Evolutionary conservation across 306 rosid species (phyloP).

Genomic region (Corylus americana): DNA sequence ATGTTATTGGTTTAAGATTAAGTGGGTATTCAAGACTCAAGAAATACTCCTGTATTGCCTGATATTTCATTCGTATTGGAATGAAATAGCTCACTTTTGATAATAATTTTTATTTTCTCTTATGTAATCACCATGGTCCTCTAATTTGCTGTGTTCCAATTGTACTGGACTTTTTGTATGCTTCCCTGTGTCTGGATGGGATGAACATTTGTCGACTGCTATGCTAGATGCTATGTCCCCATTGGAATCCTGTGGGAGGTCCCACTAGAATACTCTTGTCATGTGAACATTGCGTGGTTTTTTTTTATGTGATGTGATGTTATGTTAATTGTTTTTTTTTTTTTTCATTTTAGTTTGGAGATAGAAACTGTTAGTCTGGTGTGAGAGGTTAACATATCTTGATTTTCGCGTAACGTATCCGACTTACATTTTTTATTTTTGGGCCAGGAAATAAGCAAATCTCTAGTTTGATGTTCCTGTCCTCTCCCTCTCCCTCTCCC

Average conservation of each 20-base stretch:
- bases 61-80: not conserved
- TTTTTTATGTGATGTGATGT: not conserved
- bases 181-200: constrained; percentile 14
- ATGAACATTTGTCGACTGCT: constrained; percentile 15
- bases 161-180: constrained; percentile 24
- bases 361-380: not conserved
- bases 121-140: constrained; percentile 8
- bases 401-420: not conserved
- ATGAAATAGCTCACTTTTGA: not conserved
- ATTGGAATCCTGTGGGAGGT: constrained; percentile 6
- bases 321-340: not conserved
- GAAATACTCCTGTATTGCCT: not conserved
- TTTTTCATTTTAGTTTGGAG: constrained; percentile 5
- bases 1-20: constrained; percentile 6
- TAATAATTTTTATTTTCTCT: constrained; percentile 15
- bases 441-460: not conserved
- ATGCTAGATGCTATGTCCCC: constrained; percentile 13
- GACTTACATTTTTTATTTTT: not conserved
- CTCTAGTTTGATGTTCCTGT: not conserved
- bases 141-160: constrained; percentile 18
- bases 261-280: constrained; percentile 21
- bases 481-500: too few relatives aligned
- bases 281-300: not conserved
- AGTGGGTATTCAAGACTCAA: not conserved
- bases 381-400: not conserved